These are phyloP conservation scores for Pleoardoris graminearum DNA, from an alignment of 2,329 filamentous ascomycete genomes.

Conservation along the genomic window DNA sequence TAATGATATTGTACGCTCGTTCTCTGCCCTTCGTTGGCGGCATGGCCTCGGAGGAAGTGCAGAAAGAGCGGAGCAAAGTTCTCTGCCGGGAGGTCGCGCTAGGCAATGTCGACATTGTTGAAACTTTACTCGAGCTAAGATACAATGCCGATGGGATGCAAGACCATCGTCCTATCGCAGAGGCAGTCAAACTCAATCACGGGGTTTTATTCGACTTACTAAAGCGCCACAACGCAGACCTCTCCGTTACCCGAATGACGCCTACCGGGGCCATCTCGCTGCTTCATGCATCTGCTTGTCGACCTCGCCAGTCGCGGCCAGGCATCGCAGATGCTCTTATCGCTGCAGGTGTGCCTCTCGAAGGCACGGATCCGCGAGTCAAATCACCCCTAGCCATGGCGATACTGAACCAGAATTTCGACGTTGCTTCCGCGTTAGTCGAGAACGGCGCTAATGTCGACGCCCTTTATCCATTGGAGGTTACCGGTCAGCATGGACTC, in stretches of 20 bases:
- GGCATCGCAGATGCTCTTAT: slow-evolving; percentile 12
- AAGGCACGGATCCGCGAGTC: slow-evolving; percentile 6
- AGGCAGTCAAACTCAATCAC: slow-evolving; percentile 9
- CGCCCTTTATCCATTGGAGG: slow-evolving; percentile 2
- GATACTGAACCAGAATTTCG: slow-evolving; percentile 11
- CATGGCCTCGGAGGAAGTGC: neutral
- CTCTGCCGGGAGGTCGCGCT: slow-evolving; percentile 10
- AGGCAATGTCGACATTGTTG: slow-evolving; percentile 10
- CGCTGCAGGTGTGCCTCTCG: slow-evolving; percentile 6
- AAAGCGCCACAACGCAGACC: neutral
- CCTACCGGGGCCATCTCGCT: slow-evolving; percentile 3
- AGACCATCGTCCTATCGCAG: slow-evolving; percentile 5
- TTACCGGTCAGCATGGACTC: neutral
- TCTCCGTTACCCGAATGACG: neutral
- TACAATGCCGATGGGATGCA: slow-evolving; percentile 7
- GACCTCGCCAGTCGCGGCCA: slow-evolving; percentile 8
- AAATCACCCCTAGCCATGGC: slow-evolving; percentile 10
- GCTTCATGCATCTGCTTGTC: slow-evolving; percentile 8
- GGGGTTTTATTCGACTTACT: slow-evolving; percentile 6
- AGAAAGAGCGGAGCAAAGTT: slow-evolving; percentile 2
- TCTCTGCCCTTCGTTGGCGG: neutral
- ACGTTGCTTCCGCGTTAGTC: slow-evolving; percentile 7
- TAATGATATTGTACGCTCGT: slow-evolving; percentile 1
- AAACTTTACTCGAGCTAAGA: slow-evolving; percentile 7
- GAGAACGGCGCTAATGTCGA: slow-evolving; percentile 9